A percentile compares a stretch with the other conserved stretches of the same genome.
phyloP scores from a whole-genome alignment of 306 rosid genomes.

The Prosopis cineraria region DNA sequence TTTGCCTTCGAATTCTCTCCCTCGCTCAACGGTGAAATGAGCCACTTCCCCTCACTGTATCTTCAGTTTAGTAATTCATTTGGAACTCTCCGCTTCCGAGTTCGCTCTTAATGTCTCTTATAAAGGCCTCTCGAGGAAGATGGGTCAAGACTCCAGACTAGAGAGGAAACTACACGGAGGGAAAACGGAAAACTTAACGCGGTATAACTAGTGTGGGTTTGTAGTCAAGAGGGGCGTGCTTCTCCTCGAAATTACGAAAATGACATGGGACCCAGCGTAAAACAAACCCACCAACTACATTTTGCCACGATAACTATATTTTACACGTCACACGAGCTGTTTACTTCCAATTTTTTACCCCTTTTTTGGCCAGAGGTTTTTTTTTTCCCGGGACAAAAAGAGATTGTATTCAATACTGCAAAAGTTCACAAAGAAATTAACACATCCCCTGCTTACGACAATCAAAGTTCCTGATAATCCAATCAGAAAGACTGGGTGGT shows the following conservation, averaged over 20 bases:
- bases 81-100: background rate
- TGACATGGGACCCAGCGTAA: constrained; percentile 31
- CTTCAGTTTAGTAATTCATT: background rate
- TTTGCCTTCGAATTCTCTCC: constrained; percentile 38
- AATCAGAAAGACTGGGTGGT: too few relatives aligned
- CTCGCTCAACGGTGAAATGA: constrained; percentile 37
- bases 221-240: constrained; percentile 5
- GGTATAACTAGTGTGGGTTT: constrained; percentile 21
- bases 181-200: constrained; percentile 60
- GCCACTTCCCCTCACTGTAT: constrained; percentile 4
- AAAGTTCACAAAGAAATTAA: too few relatives aligned
- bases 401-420: too few relatives aligned
- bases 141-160: background rate
- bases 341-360: background rate
- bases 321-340: background rate
- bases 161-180: constrained; percentile 46
- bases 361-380: too few relatives aligned
- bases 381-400: too few relatives aligned
- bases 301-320: constrained; percentile 15
- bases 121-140: background rate
- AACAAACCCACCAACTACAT: constrained; percentile 26
- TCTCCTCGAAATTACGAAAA: constrained; percentile 30
- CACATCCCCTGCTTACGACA: too few relatives aligned
- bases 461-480: too few relatives aligned
- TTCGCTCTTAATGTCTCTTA: constrained; percentile 14